These are phyloP conservation scores for Hyaloscypha variabilis DNA, from an alignment of 495 filamentous ascomycete genomes.

Conservation along the genomic window DNA sequence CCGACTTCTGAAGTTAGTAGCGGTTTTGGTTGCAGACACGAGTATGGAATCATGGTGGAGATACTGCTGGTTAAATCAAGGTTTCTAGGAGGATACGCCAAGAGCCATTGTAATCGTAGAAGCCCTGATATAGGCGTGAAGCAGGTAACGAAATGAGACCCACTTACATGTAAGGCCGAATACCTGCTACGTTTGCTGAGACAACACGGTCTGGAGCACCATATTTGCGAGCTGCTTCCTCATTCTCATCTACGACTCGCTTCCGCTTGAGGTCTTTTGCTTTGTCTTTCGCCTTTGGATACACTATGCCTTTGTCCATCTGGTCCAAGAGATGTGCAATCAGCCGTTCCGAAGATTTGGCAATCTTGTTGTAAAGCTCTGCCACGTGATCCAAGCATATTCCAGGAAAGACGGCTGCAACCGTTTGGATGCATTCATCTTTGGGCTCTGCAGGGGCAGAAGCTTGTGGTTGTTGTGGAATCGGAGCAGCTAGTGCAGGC, in stretches of 20 bases:
- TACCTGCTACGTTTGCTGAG: not conserved
- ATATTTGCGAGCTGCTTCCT: slow-evolving; percentile 40
- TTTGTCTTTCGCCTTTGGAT: slow-evolving; percentile 51
- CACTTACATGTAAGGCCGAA: slow-evolving; percentile 23
- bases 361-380: slow-evolving; percentile 38
- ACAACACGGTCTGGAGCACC: slow-evolving; percentile 30
- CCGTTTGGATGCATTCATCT: slow-evolving; percentile 38
- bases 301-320: slow-evolving; percentile 36
- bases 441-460: slow-evolving; percentile 10
- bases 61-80: too few relatives aligned
- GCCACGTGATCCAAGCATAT: slow-evolving; percentile 47
- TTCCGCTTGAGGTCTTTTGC: slow-evolving; percentile 43
- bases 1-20: slow-evolving; percentile 33
- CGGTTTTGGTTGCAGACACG: not conserved
- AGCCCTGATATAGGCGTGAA: not conserved
- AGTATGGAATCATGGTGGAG: too few relatives aligned
- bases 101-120: too few relatives aligned
- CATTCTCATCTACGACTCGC: slow-evolving; percentile 37
- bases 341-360: slow-evolving; percentile 33
- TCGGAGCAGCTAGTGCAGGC: not conserved
- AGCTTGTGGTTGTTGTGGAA: not conserved
- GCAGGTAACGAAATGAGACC: not conserved
- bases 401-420: slow-evolving; percentile 53
- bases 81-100: too few relatives aligned
- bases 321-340: slow-evolving; percentile 48